Percentiles rank a stretch among this genome's conserved stretches.
Evolutionary conservation across 2,329 filamentous ascomycete species (phyloP).

Genomic region (Plectosphaerella cucumerina): DNA sequence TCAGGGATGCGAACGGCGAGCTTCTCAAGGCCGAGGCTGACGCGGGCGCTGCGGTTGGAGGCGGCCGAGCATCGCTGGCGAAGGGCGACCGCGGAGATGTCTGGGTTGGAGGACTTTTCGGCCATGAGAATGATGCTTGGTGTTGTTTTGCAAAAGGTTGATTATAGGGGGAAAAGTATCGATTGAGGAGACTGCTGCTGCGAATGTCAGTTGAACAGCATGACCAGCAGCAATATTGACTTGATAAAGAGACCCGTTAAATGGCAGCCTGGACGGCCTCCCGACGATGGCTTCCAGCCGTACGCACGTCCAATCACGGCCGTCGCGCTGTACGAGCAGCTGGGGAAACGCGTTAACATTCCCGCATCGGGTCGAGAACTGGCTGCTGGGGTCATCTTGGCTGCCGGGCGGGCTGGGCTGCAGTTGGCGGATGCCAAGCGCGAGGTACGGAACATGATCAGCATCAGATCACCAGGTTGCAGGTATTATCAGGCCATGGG

Average conservation of each 20-base stretch:
- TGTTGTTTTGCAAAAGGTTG: no score
- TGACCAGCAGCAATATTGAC: no score
- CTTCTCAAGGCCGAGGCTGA: background rate
- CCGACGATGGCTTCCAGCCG: background rate
- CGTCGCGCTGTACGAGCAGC: background rate
- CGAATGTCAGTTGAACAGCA: no score
- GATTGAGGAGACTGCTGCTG: no score
- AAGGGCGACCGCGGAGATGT: background rate
- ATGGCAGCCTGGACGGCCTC: background rate
- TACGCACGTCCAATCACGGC: background rate
- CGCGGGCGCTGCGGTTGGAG: constrained; percentile 1
- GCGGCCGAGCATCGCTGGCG: background rate
- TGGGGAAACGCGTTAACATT: background rate
- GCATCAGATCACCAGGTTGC: background rate
- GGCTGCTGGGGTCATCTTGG: background rate
- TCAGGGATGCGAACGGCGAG: background rate
- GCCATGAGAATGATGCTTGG: no score
- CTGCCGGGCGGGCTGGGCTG: no score
- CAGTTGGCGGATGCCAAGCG: background rate
- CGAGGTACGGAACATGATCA: background rate
- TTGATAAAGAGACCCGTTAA: background rate
- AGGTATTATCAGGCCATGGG: background rate
- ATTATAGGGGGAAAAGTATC: no score
- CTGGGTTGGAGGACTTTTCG: no score
- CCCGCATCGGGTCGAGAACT: background rate